Evolutionary conservation across 257 asterid species (phyloP).

Genomic region (Jasminum sambac): DNA sequence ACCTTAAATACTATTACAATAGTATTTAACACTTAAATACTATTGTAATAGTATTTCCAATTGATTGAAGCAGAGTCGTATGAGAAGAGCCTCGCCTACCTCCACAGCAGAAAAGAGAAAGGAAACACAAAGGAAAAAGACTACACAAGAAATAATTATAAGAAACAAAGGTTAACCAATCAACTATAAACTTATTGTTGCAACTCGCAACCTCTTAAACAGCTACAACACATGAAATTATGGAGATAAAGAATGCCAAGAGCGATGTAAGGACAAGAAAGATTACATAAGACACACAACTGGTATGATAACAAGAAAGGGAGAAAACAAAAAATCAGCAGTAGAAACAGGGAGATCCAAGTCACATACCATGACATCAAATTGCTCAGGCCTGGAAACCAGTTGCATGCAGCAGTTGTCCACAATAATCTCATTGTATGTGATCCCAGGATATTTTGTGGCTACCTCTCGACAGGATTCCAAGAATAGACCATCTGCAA

Average conservation of each 20-base stretch:
- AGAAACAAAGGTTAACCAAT: not conserved
- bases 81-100: not conserved
- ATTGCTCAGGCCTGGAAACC: slow-evolving; percentile 96
- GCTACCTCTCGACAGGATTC: slow-evolving; percentile 98
- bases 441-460: slow-evolving; percentile 83
- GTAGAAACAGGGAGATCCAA: not conserved
- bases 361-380: slow-evolving; percentile 87
- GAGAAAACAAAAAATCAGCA: not conserved
- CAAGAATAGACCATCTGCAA: slow-evolving; percentile 92
- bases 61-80: not conserved
- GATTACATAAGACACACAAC: not conserved
- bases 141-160: too few species aligned
- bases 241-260: not conserved
- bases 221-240: not conserved
- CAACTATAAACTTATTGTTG: not conserved
- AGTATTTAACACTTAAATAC: too few species aligned
- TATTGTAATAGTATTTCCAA: not conserved
- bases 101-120: too few species aligned
- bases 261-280: not conserved
- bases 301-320: not conserved
- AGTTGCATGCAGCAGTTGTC: slow-evolving; percentile 99
- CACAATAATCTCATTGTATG: slow-evolving; percentile 87
- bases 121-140: too few species aligned
- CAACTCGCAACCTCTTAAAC: not conserved
- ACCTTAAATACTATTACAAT: too few species aligned